A percentile compares a stretch with the other conserved stretches of the same genome.
Conservation (phyloP, 2,329 filamentous ascomycete species). For the Colletotrichum neosansevieriae region DNA sequence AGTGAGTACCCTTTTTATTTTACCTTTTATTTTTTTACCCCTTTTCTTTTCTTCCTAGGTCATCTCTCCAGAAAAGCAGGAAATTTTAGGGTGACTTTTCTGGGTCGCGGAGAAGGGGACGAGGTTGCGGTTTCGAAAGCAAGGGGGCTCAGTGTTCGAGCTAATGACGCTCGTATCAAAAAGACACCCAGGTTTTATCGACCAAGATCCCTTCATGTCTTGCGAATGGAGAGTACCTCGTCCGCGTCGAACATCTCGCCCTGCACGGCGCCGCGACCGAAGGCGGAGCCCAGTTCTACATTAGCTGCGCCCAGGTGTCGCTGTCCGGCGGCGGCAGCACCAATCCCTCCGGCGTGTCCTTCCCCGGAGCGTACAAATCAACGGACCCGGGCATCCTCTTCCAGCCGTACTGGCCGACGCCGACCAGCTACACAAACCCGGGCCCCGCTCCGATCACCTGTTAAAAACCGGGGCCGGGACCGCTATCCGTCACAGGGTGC, state of each 20-base stretch:
- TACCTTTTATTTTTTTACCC: too few relatives aligned
- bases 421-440: constrained; percentile 51
- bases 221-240: constrained; percentile 58
- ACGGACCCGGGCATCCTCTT: constrained; percentile 57
- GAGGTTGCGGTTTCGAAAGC: too few relatives aligned
- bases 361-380: constrained; percentile 56
- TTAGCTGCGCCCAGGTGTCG: constrained; percentile 55
- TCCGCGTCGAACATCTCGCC: constrained; percentile 62
- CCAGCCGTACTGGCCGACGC: constrained; percentile 57
- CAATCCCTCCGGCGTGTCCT: constrained; percentile 50
- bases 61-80: too few relatives aligned
- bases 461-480: constrained; percentile 9
- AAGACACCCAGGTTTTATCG: constrained; percentile 15
- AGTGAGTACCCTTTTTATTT: too few relatives aligned
- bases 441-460: constrained; percentile 41
- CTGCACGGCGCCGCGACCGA: constrained; percentile 56
- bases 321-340: constrained; percentile 57
- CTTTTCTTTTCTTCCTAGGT: too few relatives aligned
- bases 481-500: background rate
- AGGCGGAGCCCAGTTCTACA: constrained; percentile 61
- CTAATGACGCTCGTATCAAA: constrained; percentile 7
- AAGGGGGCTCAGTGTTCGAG: too few relatives aligned
- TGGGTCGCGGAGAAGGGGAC: too few relatives aligned
- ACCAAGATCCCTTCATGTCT: constrained; percentile 34
- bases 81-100: too few relatives aligned